Conservation (phyloP, 768 basidiomycete genomes). For the Gymnopilus junonius region DNA sequence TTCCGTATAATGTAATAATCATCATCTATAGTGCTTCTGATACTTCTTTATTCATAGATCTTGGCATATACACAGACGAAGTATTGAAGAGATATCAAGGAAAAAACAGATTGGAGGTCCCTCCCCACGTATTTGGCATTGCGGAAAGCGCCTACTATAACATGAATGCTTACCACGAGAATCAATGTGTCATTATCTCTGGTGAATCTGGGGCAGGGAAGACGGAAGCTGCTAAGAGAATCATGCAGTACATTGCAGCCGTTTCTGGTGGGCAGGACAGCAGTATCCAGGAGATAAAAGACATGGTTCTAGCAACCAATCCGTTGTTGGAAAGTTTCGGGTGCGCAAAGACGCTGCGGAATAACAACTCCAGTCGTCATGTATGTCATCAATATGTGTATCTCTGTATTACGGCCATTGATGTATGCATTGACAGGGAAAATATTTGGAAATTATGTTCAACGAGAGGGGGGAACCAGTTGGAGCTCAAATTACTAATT, state of each 20-base stretch:
- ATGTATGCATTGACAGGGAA: conserved; percentile 67
- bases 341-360: conserved; percentile 97
- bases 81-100: conserved; percentile 85
- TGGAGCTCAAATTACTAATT: conserved; percentile 98
- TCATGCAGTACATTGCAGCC: conserved; percentile 99
- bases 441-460: conserved; percentile 99
- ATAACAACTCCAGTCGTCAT: conserved; percentile 98
- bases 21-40: conserved; percentile 1
- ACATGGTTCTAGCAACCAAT: conserved; percentile 99
- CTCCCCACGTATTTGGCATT: conserved; percentile 97
- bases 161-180: conserved; percentile 99
- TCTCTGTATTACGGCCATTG: not conserved
- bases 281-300: conserved; percentile 97
- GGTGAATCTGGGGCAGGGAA: conserved; percentile 99
- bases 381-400: conserved; percentile 50
- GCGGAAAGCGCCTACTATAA: conserved; percentile 98
- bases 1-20: conserved; percentile 26
- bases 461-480: conserved; percentile 91
- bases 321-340: conserved; percentile 97
- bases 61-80: conserved; percentile 97
- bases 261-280: conserved; percentile 88
- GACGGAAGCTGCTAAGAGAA: conserved; percentile 98
- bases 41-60: conserved; percentile 55
- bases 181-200: conserved; percentile 99
- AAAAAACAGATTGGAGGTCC: conserved; percentile 97